Conservation (phyloP, 495 filamentous ascomycete species). For the Thermothielavioides terrestris region DNA sequence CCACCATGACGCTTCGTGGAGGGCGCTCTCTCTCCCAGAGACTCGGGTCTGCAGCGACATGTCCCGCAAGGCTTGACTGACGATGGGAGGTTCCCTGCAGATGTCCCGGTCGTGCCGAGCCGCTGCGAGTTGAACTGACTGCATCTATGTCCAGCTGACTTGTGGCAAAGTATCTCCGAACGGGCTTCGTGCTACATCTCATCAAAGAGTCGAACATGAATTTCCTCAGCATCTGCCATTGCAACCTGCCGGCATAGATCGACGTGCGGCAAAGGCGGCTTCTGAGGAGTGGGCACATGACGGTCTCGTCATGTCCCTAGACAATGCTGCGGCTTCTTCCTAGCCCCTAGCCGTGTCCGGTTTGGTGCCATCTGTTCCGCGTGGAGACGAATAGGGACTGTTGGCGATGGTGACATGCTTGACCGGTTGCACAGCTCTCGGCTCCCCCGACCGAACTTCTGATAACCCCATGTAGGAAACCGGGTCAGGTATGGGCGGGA, state of each 20-base stretch:
- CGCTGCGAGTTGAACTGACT: too few species aligned
- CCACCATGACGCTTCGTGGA: neutral
- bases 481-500: too few species aligned
- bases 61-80: too few species aligned
- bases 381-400: neutral
- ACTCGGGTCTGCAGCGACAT: neutral
- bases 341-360: too few species aligned
- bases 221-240: neutral
- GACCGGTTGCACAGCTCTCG: neutral
- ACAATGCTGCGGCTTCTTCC: too few species aligned
- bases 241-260: neutral
- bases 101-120: neutral
- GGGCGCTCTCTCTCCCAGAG: neutral
- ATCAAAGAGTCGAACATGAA: too few species aligned
- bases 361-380: too few species aligned
- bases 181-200: too few species aligned
- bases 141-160: too few species aligned
- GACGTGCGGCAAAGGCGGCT: neutral
- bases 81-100: too few species aligned
- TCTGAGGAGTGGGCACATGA: neutral
- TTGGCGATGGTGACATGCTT: slow-evolving; percentile 1
- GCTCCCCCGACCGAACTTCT: neutral
- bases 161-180: too few species aligned
- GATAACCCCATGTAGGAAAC: too few species aligned
- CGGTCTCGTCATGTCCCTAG: neutral